These are phyloP conservation scores for Pseudopyricularia javanii DNA, from an alignment of 2,329 filamentous ascomycete species.

Conservation along the genomic window DNA sequence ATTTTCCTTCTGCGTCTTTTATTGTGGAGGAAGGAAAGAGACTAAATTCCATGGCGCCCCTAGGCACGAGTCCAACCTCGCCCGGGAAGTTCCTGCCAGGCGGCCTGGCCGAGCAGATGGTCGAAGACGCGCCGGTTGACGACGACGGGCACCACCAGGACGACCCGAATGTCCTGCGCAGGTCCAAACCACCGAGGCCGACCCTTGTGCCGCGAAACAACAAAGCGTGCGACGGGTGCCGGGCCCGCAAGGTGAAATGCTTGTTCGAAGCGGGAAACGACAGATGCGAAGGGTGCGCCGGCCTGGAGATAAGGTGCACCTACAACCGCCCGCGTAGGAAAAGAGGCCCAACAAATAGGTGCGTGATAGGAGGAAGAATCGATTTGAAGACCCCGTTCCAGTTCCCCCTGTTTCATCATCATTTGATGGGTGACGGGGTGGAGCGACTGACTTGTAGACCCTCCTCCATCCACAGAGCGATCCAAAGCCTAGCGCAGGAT, in stretches of 20 bases:
- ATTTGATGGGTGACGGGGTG: neutral
- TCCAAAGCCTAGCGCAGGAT: neutral
- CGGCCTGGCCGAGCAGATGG: no score
- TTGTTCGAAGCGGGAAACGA: constrained; percentile 4
- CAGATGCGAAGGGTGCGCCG: constrained; percentile 11
- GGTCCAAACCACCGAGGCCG: neutral
- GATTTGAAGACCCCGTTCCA: neutral
- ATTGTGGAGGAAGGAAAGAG: no score
- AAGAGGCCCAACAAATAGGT: constrained; percentile 15
- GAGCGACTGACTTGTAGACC: neutral
- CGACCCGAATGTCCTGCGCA: neutral
- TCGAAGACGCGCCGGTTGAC: no score
- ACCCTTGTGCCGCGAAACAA: constrained; percentile 8
- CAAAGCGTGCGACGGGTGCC: constrained; percentile 17
- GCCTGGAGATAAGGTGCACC: constrained; percentile 14
- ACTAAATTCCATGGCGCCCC: no score
- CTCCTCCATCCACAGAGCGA: neutral
- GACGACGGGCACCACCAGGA: neutral
- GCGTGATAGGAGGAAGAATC: neutral
- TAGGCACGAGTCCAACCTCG: no score
- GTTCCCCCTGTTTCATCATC: neutral
- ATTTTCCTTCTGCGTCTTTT: neutral
- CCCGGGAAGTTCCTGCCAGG: no score
- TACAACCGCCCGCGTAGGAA: constrained; percentile 13
- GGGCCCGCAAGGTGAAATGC: constrained; percentile 16